Evolutionary conservation across 2,329 filamentous ascomycete species (phyloP), one percentile per base, ranked within the genome.

Genomic region (Cordyceps cicadae): DNA sequence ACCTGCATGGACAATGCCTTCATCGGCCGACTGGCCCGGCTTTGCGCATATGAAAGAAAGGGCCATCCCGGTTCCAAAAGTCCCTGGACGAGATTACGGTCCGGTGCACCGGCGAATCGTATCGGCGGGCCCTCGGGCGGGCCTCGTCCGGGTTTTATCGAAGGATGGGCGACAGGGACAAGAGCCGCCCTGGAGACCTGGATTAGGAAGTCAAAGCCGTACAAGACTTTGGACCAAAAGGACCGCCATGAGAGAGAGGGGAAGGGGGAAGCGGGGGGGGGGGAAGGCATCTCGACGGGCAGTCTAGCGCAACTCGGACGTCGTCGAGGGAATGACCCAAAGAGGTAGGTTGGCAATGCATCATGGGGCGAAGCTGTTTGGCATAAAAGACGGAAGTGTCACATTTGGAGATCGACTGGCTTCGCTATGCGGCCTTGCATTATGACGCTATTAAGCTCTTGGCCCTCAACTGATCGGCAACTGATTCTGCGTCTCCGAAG

Each of bases 281-380:
- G 24, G 24, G 24, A 52, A 51, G 48, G n/a, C 56, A 59, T 52
- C 21, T 48, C 7, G 34, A 17, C 43, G 39, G 57, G 24, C 17
- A 43, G 41, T 17, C 24, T 46, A 49, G 57, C 37, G 57, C 17
- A 46, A 41, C 15, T 37, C 12, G 29, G 29, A 2, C 24, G 24
- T 24, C n/a, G 15, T 29, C 14, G 15, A 15, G 19, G 11, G 14
- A 39, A 37, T 39, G 12, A 9, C 50, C 19, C 3, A 59, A 59
- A 54, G 9, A 59, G 57, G 57, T 24, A 59, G 48, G 49, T 59
- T 54, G 49, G n/a, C 48, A 48, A 59, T 21, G 37, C 26, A 39
- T 11, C 17, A 29, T 29, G 17, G 17, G n/a, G 17, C n/a, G 11
- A 21, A 26, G 21, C 43, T 21, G 12, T 26, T 9, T 39, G n/a